Conservation (phyloP, 495 filamentous ascomycete genomes). For the Haplographium delicatum region DNA sequence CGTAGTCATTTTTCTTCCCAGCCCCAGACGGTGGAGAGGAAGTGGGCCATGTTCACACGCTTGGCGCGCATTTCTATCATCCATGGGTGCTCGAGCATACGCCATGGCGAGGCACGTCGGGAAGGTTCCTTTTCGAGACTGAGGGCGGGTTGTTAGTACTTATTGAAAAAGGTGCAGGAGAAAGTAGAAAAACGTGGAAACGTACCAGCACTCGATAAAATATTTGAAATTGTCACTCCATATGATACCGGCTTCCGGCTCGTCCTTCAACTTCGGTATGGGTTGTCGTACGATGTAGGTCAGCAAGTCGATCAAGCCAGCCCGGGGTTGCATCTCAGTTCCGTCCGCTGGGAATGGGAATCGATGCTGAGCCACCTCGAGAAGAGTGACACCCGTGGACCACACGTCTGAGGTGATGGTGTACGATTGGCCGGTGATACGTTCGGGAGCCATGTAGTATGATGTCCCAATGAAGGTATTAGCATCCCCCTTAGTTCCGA, state of each 20-base stretch:
- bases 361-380: conserved; percentile 95
- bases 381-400: conserved; percentile 90
- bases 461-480: conserved; percentile 99
- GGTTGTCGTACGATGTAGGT: conserved; percentile 97
- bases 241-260: conserved; percentile 70
- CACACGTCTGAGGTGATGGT: conserved; percentile 98
- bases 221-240: conserved; percentile 98
- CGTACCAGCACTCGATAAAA: conserved; percentile 98
- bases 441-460: conserved; percentile 98
- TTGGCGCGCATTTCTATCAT: conserved; percentile 92
- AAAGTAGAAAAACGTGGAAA: conserved; percentile 23
- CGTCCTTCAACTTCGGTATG: conserved; percentile 93
- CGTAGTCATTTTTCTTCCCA: conserved; percentile 57
- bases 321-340: conserved; percentile 79
- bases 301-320: conserved; percentile 87
- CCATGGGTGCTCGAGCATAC: conserved; percentile 99
- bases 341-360: conserved; percentile 98
- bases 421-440: conserved; percentile 94
- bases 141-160: conserved; percentile 7
- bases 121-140: conserved; percentile 91
- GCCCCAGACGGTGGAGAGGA: conserved; percentile 89
- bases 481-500: conserved; percentile 95
- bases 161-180: not conserved
- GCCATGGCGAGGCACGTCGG: conserved; percentile 89
- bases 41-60: conserved; percentile 94